A percentile compares a stretch with the other conserved stretches of the same genome.
Conservation (phyloP, 192 early-diverging fungal genomes). For the Martensiomyces pterosporus region DNA sequence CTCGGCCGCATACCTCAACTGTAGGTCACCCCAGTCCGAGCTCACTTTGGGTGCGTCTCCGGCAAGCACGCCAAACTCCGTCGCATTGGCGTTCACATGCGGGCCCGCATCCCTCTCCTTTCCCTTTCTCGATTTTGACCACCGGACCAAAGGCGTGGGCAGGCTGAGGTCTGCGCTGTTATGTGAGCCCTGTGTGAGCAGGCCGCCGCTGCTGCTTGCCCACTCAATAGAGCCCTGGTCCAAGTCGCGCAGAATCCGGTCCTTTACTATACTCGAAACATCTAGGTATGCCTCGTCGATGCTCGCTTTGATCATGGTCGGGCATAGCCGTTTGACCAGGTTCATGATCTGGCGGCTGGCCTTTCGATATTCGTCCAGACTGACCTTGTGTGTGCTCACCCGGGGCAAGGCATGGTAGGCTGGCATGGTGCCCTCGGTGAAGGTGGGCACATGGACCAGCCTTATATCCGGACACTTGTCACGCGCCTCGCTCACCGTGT, state of each 20-base stretch:
- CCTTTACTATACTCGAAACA: constrained; percentile 64
- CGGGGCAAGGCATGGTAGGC: constrained; percentile 65
- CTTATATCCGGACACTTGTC: constrained; percentile 58
- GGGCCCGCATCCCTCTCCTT: constrained; percentile 27
- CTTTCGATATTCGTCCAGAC: constrained; percentile 73
- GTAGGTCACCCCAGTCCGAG: constrained; percentile 69
- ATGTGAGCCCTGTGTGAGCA: constrained; percentile 3
- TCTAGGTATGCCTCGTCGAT: constrained; percentile 91
- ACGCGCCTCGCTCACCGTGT: constrained; percentile 31
- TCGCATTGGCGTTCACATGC: constrained; percentile 20
- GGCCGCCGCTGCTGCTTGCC: neutral
- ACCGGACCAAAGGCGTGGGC: constrained; percentile 24
- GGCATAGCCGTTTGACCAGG: constrained; percentile 57
- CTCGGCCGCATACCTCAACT: constrained; percentile 69
- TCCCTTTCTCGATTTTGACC: constrained; percentile 41
- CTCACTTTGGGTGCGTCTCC: constrained; percentile 23
- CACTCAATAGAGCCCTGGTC: constrained; percentile 20
- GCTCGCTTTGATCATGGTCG: constrained; percentile 66
- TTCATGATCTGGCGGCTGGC: constrained; percentile 71
- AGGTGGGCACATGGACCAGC: constrained; percentile 83
- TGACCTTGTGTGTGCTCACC: constrained; percentile 84
- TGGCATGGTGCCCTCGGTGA: constrained; percentile 58
- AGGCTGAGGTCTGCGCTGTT: neutral
- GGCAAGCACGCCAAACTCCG: constrained; percentile 51
- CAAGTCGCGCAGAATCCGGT: constrained; percentile 32